Evolutionary conservation across 345 rosid species (phyloP), one percentile per base, ranked within the genome.

Genomic region (Crucihimalaya himalaica): DNA sequence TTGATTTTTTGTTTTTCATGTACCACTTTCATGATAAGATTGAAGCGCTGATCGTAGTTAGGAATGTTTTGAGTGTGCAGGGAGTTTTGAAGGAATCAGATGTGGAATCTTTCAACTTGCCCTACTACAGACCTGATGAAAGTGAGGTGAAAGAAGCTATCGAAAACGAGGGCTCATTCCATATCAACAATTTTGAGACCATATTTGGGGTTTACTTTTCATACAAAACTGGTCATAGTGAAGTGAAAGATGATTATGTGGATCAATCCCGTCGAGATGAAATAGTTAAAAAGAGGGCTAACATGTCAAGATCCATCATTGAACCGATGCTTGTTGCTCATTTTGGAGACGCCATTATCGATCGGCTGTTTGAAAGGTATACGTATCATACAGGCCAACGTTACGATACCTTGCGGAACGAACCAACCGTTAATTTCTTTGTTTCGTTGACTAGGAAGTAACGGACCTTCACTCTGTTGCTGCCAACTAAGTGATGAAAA

Each of bases 241-340:
- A 21, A 40, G 66, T 40, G 14, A 42, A 61, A 61, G 35, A 40
- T 61, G 50, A 61, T 8, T 50, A 61, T 35, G 11, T 40, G 34
- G 21, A 61, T 15, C 50, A 40, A 23, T 15, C 35, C 8, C 9
- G 35, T 40, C 2, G 2, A 25, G 8, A 2, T 14, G 66, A 61
- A 40, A 35, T 23, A 15, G 0, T 25, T 25, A 61, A 3, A 15
- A 15, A 23, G 66, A 61, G 15, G 15, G 34, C 66, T 0, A 61
- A 1, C 1, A 0, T 8, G 8, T 9, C 9, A 42, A 61, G 46
- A 63, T 27, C 25, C n/a, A 43, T 63, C 67, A 39, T 2, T 23
- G 66, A 60, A 60, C 48, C 34, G 1, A 63, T 65, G 55, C 45
- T 47, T 65, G 29, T 12, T 18, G 55, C 45, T 65, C 45, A 65